These are phyloP conservation scores for Lodderomyces metapsilosis DNA, from an alignment of 1,139 yeast species.

Conservation along the genomic window DNA sequence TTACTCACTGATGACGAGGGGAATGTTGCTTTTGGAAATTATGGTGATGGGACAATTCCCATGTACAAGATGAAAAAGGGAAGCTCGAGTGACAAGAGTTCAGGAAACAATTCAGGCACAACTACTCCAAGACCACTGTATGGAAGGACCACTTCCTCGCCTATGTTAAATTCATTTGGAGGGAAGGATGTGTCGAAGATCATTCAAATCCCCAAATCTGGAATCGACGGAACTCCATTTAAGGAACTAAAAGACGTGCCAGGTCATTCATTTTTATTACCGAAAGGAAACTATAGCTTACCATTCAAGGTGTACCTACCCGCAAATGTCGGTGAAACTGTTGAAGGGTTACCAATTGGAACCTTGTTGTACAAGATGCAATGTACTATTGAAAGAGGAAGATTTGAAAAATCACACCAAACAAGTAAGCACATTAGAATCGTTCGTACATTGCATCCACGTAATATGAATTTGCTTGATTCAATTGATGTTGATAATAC, in stretches of 20 bases:
- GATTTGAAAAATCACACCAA: slow-evolving; percentile 43
- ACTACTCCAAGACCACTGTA: slow-evolving; percentile 12
- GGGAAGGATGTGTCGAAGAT: slow-evolving; percentile 13
- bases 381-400: slow-evolving; percentile 54
- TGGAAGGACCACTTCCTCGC: slow-evolving; percentile 11
- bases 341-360: slow-evolving; percentile 62
- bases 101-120: slow-evolving; percentile 11
- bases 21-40: slow-evolving; percentile 38
- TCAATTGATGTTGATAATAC: slow-evolving; percentile 59
- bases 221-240: slow-evolving; percentile 48
- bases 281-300: slow-evolving; percentile 64
- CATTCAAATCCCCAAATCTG: slow-evolving; percentile 33
- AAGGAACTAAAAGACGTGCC: slow-evolving; percentile 21
- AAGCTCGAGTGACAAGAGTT: not conserved
- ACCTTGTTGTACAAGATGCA: slow-evolving; percentile 55
- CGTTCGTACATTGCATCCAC: slow-evolving; percentile 52
- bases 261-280: slow-evolving; percentile 46
- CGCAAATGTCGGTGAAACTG: slow-evolving; percentile 60
- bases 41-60: slow-evolving; percentile 33
- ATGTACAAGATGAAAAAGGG: slow-evolving; percentile 14
- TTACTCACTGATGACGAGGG: slow-evolving; percentile 51
- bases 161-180: slow-evolving; percentile 6
- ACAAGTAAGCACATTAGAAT: slow-evolving; percentile 35
- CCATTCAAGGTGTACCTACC: slow-evolving; percentile 62
- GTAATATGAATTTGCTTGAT: slow-evolving; percentile 50